phyloP scores from a whole-genome alignment of 805 yeast species.

The Wickerhamiella azymoides region DNA sequence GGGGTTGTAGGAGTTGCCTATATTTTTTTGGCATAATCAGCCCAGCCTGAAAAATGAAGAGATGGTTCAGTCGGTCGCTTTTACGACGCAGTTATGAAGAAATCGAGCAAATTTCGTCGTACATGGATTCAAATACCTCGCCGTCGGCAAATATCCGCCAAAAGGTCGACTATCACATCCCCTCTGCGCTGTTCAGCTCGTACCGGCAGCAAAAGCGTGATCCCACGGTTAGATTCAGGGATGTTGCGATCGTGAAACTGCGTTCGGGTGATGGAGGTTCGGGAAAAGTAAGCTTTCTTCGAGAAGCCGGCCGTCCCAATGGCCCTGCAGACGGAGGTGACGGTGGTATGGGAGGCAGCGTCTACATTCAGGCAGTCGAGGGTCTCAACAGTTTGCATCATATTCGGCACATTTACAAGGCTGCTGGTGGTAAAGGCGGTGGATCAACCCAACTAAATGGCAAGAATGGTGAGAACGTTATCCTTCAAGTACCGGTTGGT shows the following conservation, averaged over 20 bases:
- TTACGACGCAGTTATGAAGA: constrained; percentile 2
- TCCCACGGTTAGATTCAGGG: constrained; percentile 25
- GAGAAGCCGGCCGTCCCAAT: constrained; percentile 69
- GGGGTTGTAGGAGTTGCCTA: no score
- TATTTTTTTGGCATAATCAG: neutral
- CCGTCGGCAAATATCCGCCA: constrained; percentile 2
- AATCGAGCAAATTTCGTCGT: constrained; percentile 2
- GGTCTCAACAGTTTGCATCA: constrained; percentile 61
- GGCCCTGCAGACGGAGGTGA: constrained; percentile 99
- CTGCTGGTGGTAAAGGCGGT: constrained; percentile 62
- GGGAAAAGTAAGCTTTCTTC: constrained; percentile 71
- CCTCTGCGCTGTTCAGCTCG: constrained; percentile 15
- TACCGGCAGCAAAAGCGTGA: constrained; percentile 19
- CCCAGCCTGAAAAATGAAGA: no score
- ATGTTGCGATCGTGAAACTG: constrained; percentile 52
- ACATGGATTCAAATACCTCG: constrained; percentile 4
- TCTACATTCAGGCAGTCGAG: constrained; percentile 68
- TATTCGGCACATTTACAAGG: constrained; percentile 51
- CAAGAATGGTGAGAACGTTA: constrained; percentile 61
- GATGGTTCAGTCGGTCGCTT: constrained; percentile 1
- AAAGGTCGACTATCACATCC: constrained; percentile 10
- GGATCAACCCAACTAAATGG: constrained; percentile 73
- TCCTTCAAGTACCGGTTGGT: constrained; percentile 84
- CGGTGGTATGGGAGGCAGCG: constrained; percentile 86
- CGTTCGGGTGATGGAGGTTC: constrained; percentile 78